Percentiles rank a stretch among this genome's conserved stretches.
These are phyloP conservation scores for Fusarium duplospermum DNA, from an alignment of 2,329 filamentous ascomycete species.

Conservation along the genomic window DNA sequence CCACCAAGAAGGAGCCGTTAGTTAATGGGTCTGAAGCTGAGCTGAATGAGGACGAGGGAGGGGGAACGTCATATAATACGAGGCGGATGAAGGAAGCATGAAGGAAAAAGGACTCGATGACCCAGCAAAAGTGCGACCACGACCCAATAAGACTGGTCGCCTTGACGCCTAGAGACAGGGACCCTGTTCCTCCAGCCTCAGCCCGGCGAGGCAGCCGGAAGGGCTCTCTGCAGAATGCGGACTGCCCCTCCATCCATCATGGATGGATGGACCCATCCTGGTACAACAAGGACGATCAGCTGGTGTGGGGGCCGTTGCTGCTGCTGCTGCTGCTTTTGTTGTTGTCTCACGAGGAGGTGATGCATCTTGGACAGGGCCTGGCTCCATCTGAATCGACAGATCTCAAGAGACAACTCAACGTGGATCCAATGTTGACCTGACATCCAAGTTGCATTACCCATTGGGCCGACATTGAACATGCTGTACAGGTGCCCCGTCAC, in stretches of 20 bases:
- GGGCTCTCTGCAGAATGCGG: not conserved
- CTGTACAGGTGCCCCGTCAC: not conserved
- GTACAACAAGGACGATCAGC: not conserved
- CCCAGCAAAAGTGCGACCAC: not conserved
- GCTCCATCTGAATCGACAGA: not conserved
- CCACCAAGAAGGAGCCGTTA: not conserved
- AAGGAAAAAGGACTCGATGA: not conserved
- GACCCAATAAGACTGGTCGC: not conserved
- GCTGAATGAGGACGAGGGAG: not conserved
- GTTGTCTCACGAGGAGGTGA: too few relatives aligned
- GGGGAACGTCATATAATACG: slow-evolving; percentile 17
- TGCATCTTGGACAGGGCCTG: not conserved
- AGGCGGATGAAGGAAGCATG: not conserved
- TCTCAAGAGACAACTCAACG: not conserved
- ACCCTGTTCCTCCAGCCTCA: not conserved
- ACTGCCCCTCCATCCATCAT: not conserved
- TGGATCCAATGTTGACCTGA: not conserved
- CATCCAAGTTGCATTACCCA: not conserved
- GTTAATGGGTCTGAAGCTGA: not conserved
- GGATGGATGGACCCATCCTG: not conserved
- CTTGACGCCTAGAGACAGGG: not conserved
- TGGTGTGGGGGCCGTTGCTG: slow-evolving; percentile 20
- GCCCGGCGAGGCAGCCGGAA: slow-evolving; percentile 21
- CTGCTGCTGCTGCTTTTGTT: not conserved
- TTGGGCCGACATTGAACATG: not conserved